Conservation (phyloP, 1,139 yeast genomes). For the Saccharomyces hybrid region DNA sequence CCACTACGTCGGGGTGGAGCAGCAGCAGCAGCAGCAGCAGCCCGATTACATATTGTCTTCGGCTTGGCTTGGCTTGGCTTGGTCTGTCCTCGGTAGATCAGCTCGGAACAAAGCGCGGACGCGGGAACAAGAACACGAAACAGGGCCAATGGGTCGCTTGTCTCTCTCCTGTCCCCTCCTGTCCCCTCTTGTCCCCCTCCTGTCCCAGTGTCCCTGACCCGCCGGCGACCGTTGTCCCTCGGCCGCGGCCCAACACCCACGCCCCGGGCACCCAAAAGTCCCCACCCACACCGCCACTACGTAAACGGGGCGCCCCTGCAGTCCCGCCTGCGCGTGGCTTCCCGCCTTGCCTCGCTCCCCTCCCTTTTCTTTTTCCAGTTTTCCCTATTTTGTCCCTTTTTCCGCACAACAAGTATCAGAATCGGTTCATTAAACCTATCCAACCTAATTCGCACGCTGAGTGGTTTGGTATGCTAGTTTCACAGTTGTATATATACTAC, state of each 20-base stretch:
- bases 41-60: too few relatives aligned
- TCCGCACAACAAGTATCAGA: constrained; percentile 1
- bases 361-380: not conserved
- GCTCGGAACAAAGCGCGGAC: too few relatives aligned
- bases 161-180: not conserved
- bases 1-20: too few relatives aligned
- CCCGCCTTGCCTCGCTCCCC: constrained; percentile 1
- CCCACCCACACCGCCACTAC: not conserved
- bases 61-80: too few relatives aligned
- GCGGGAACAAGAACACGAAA: not conserved
- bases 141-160: not conserved
- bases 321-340: not conserved
- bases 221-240: not conserved
- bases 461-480: not conserved
- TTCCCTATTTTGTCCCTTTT: not conserved
- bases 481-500: not conserved
- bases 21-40: too few relatives aligned
- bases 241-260: not conserved
- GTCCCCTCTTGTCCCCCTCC: not conserved
- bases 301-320: constrained; percentile 1
- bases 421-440: not conserved
- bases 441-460: not conserved
- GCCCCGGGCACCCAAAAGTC: constrained; percentile 1
- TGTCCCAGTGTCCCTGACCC: constrained; percentile 4
- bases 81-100: too few relatives aligned